phyloP scores from a whole-genome alignment of 345 rosid genomes.

The Litchi chinensis region DNA sequence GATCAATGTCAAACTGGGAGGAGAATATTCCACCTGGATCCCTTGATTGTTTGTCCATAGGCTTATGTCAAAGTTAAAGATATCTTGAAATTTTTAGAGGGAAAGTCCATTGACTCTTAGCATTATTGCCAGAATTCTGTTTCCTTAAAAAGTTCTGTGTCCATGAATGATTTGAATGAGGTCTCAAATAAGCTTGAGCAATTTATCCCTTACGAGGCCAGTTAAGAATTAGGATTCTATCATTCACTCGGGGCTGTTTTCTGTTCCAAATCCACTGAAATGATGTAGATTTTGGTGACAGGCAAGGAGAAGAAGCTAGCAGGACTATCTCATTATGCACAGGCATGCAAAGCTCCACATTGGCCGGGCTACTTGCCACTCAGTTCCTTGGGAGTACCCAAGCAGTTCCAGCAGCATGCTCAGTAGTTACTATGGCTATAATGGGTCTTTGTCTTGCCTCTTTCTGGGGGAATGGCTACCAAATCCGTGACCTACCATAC shows the following conservation, averaged over 20 bases:
- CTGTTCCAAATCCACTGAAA: neutral
- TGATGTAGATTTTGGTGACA: constrained; percentile 28
- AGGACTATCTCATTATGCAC: constrained; percentile 88
- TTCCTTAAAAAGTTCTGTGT: neutral
- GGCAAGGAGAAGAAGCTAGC: constrained; percentile 91
- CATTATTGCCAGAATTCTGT: neutral
- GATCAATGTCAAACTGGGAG: too few species aligned
- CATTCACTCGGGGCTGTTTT: neutral
- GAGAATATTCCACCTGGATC: neutral
- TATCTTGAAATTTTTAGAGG: too few species aligned
- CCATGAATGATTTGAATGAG: neutral
- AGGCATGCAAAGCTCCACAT: constrained; percentile 96
- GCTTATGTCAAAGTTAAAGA: neutral
- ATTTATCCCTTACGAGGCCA: neutral
- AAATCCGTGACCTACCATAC: constrained; percentile 60
- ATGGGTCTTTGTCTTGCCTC: constrained; percentile 96
- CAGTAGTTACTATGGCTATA: constrained; percentile 95
- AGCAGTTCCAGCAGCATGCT: constrained; percentile 94
- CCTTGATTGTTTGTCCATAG: neutral
- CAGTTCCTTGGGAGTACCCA: constrained; percentile 89
- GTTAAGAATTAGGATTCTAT: neutral
- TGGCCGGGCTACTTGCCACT: constrained; percentile 87
- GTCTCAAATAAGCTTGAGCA: neutral
- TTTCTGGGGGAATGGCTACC: constrained; percentile 80
- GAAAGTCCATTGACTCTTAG: too few species aligned